A percentile compares a stretch with the other conserved stretches of the same genome.
Conservation (phyloP, 106 monocot species). For the Triglochin maritima region DNA sequence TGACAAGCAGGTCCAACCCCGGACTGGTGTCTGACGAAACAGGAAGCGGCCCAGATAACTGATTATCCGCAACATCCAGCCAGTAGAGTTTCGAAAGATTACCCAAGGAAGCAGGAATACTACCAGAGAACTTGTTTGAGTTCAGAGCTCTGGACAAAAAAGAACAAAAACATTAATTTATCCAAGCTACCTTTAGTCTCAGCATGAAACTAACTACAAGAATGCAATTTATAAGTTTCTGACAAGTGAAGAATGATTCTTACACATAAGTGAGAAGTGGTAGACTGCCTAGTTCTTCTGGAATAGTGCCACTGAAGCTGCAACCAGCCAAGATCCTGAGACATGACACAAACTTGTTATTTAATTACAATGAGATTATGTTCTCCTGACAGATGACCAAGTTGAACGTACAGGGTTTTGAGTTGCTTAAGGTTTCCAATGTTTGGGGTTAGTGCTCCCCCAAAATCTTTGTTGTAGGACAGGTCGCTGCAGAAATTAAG, state of each 20-base stretch:
- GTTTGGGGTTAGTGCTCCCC: constrained; percentile 27
- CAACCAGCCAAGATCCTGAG: constrained; percentile 66
- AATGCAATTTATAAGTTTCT: background rate
- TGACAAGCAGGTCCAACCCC: constrained; percentile 7
- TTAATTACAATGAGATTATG: background rate
- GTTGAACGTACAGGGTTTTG: constrained; percentile 37
- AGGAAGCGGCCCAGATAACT: constrained; percentile 8
- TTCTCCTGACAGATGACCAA: background rate
- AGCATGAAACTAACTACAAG: background rate
- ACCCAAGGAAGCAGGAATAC: constrained; percentile 10
- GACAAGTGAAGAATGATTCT: constrained; percentile 9
- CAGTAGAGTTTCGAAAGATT: constrained; percentile 10
- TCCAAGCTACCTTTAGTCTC: background rate
- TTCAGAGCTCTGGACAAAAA: constrained; percentile 13
- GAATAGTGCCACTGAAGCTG: constrained; percentile 58
- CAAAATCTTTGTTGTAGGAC: constrained; percentile 41
- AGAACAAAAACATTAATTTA: background rate
- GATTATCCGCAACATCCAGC: constrained; percentile 16
- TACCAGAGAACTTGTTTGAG: constrained; percentile 15
- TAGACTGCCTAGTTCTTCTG: constrained; percentile 48
- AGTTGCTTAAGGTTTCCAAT: constrained; percentile 47
- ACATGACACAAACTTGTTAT: background rate
- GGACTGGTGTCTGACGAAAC: constrained; percentile 6
- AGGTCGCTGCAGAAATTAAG: constrained; percentile 47
- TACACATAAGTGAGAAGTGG: constrained; percentile 49